Evolutionary conservation across 192 early-diverging fungal genomes (phyloP).

Genomic region (Allomyces macrogynus): DNA sequence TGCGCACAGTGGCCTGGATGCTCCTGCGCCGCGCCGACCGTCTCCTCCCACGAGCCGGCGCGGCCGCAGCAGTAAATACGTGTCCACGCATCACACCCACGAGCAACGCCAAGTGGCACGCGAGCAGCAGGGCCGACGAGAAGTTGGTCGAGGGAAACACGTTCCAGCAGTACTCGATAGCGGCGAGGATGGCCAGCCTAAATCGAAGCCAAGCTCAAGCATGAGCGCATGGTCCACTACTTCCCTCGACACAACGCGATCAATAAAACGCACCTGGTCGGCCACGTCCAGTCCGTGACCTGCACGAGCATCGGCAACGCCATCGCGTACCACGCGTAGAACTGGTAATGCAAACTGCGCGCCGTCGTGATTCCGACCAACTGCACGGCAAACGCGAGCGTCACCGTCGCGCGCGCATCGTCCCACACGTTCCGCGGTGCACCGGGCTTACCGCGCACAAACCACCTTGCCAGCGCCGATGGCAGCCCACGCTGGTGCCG

Average conservation of each 20-base stretch:
- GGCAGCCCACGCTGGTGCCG: too few relatives aligned
- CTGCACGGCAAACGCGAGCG: conserved; percentile 61
- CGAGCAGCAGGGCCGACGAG: conserved; percentile 24
- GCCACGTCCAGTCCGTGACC: conserved; percentile 7
- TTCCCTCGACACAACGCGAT: conserved; percentile 8
- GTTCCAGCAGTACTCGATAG: conserved; percentile 69
- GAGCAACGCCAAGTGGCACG: background rate
- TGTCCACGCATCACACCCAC: too few relatives aligned
- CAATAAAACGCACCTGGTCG: conserved; percentile 10
- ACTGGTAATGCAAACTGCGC: conserved; percentile 85
- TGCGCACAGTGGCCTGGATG: too few relatives aligned
- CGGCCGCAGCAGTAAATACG: too few relatives aligned
- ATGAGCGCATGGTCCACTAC: background rate
- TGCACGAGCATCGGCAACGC: conserved; percentile 63
- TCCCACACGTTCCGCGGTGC: conserved; percentile 8
- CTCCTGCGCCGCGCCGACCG: too few relatives aligned
- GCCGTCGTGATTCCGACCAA: conserved; percentile 79
- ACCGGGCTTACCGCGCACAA: conserved; percentile 10
- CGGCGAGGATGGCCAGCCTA: conserved; percentile 11
- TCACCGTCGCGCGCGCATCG: conserved; percentile 15
- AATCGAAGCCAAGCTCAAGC: background rate
- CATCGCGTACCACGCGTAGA: conserved; percentile 87
- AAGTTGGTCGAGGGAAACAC: conserved; percentile 51
- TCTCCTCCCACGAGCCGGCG: too few relatives aligned
- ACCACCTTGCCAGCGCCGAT: too few relatives aligned